Evolutionary conservation across 2,329 filamentous ascomycete genomes (phyloP).

Genomic region (Trichoderma guizhouense): DNA sequence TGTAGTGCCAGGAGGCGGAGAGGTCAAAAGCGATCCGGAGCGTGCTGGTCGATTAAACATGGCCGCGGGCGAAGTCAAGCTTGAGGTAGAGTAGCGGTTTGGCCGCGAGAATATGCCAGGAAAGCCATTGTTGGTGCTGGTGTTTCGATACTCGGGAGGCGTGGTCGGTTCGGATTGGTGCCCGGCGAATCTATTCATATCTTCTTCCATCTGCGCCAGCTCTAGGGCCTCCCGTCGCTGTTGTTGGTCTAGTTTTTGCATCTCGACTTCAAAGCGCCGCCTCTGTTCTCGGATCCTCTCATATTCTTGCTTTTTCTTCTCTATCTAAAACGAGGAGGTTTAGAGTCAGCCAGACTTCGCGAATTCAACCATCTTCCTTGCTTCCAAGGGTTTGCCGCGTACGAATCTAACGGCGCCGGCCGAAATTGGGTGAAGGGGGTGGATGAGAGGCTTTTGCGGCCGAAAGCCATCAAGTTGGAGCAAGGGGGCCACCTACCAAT

Average conservation of each 20-base stretch:
- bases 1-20: constrained; percentile 65
- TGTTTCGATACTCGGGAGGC: constrained; percentile 84
- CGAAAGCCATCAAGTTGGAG: not conserved
- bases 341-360: not conserved
- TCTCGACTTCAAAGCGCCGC: constrained; percentile 84
- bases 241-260: constrained; percentile 84
- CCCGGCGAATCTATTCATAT: constrained; percentile 63
- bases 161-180: constrained; percentile 95
- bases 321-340: constrained; percentile 58
- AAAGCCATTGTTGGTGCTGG: constrained; percentile 57
- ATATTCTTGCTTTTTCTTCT: constrained; percentile 91
- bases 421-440: not conserved
- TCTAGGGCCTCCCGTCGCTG: constrained; percentile 80
- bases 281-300: constrained; percentile 87
- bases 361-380: not conserved
- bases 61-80: constrained; percentile 76
- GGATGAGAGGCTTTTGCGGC: constrained; percentile 4
- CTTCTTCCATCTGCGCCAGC: constrained; percentile 78
- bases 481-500: constrained; percentile 57
- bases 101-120: constrained; percentile 77
- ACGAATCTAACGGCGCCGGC: not conserved
- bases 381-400: not conserved
- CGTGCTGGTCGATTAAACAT: constrained; percentile 69
- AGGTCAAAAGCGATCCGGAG: constrained; percentile 76
- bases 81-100: constrained; percentile 85